Evolutionary conservation across 2,329 filamentous ascomycete genomes (phyloP).

Genomic region (Alternaria consortialis): DNA sequence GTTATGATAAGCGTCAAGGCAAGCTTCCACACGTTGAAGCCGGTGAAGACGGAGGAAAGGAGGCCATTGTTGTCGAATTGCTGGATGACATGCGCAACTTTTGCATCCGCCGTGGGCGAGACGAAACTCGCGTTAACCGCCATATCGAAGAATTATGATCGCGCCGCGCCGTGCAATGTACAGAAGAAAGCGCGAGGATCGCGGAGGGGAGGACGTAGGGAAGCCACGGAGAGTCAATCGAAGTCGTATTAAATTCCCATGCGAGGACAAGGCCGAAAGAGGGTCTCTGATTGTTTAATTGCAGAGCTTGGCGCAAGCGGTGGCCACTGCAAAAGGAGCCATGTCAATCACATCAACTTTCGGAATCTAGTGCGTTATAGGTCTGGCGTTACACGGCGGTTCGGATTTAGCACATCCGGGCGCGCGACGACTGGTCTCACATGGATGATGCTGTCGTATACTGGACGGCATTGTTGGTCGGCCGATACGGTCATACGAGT

Average conservation of each 20-base stretch:
- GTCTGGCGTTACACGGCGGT: slow-evolving; percentile 13
- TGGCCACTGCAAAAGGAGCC: slow-evolving; percentile 22
- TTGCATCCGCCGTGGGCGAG: slow-evolving; percentile 52
- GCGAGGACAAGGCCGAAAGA: slow-evolving; percentile 20
- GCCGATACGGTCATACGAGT: slow-evolving; percentile 3
- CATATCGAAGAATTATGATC: slow-evolving; percentile 30
- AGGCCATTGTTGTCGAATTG: slow-evolving; percentile 45
- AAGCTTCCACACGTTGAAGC: slow-evolving; percentile 42
- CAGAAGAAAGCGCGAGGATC: slow-evolving; percentile 10
- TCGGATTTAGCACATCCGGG: slow-evolving; percentile 13
- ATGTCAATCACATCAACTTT: slow-evolving; percentile 6
- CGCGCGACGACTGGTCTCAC: neutral
- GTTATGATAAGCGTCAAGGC: slow-evolving; percentile 73
- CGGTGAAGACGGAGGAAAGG: slow-evolving; percentile 42
- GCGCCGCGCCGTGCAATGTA: slow-evolving; percentile 10
- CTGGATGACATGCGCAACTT: slow-evolving; percentile 42
- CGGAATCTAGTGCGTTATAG: slow-evolving; percentile 6
- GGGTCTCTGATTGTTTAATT: slow-evolving; percentile 26
- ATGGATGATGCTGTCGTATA: slow-evolving; percentile 9
- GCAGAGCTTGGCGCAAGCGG: slow-evolving; percentile 21
- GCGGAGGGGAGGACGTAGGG: slow-evolving; percentile 15
- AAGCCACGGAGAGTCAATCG: slow-evolving; percentile 10
- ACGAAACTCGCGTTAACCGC: slow-evolving; percentile 51
- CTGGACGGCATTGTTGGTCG: neutral
- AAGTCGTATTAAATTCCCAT: slow-evolving; percentile 18